These are phyloP conservation scores for Flagelloscypha sp. DNA, from an alignment of 768 basidiomycete genomes.

Conservation along the genomic window DNA sequence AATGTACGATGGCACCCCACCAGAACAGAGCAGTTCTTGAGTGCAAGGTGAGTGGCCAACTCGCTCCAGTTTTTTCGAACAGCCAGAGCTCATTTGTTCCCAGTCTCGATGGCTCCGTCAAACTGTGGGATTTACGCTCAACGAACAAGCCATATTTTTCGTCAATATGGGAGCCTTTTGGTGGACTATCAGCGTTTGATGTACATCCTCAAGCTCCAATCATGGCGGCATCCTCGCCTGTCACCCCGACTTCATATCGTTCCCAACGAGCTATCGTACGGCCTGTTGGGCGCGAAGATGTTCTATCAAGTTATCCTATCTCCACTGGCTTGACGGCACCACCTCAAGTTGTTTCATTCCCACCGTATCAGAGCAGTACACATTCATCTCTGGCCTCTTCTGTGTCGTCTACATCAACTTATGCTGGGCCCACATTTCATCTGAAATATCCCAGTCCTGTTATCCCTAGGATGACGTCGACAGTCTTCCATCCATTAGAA, in stretches of 20 bases:
- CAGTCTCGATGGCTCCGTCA: conserved; percentile 85
- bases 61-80: not conserved
- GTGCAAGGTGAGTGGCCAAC: conserved; percentile 60
- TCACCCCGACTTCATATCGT: too few species aligned
- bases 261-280: too few species aligned
- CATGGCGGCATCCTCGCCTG: too few species aligned
- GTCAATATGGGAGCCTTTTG: conserved; percentile 52
- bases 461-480: conserved; percentile 53
- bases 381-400: too few species aligned
- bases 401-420: too few species aligned
- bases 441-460: too few species aligned
- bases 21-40: conserved; percentile 61
- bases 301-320: too few species aligned
- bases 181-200: conserved; percentile 79
- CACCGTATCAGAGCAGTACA: too few species aligned
- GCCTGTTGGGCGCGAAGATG: too few species aligned
- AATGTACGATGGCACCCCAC: conserved; percentile 81
- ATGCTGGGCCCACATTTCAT: too few species aligned
- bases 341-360: too few species aligned
- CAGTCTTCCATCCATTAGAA: conserved; percentile 79
- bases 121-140: conserved; percentile 81
- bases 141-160: conserved; percentile 47
- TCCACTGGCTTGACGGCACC: too few species aligned
- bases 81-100: conserved; percentile 1
- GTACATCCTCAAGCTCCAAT: conserved; percentile 79